A percentile compares a stretch with the other conserved stretches of the same genome.
Conservation (phyloP, 768 basidiomycete genomes). For the Trametes elegans region DNA sequence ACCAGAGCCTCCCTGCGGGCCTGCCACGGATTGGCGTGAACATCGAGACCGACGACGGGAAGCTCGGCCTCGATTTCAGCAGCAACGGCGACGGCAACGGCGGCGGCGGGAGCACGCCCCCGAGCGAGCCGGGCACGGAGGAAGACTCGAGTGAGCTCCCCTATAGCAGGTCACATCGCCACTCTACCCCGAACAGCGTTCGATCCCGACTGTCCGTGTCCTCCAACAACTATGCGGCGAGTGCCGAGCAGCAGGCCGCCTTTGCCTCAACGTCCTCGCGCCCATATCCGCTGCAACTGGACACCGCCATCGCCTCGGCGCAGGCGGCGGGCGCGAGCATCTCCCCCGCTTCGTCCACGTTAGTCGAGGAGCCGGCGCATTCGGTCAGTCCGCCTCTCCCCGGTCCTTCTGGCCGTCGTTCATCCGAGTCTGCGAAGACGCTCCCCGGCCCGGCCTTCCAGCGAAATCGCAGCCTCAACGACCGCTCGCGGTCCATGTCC, state of each 20-base stretch:
- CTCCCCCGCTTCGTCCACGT: slow-evolving; percentile 39
- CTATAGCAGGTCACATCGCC: slow-evolving; percentile 15
- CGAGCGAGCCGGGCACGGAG: slow-evolving; percentile 20
- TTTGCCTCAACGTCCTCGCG: slow-evolving; percentile 39
- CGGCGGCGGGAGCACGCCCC: slow-evolving; percentile 13
- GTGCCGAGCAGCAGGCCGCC: slow-evolving; percentile 28
- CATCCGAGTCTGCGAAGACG: slow-evolving; percentile 68
- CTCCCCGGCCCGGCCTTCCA: slow-evolving; percentile 52
- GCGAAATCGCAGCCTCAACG: slow-evolving; percentile 59
- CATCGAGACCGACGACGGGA: slow-evolving; percentile 56
- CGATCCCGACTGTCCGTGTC: slow-evolving; percentile 26
- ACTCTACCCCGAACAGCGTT: slow-evolving; percentile 24
- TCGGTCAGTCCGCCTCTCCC: neutral
- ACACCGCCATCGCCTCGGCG: slow-evolving; percentile 40
- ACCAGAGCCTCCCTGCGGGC: slow-evolving; percentile 18
- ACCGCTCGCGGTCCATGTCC: slow-evolving; percentile 78
- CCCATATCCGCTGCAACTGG: slow-evolving; percentile 57
- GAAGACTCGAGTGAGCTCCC: slow-evolving; percentile 24
- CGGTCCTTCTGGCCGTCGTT: slow-evolving; percentile 42
- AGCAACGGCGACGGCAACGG: slow-evolving; percentile 10
- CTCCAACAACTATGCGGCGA: slow-evolving; percentile 21
- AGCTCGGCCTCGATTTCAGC: slow-evolving; percentile 53
- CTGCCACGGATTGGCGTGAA: slow-evolving; percentile 41
- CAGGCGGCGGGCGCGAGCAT: slow-evolving; percentile 14
- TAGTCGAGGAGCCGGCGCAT: slow-evolving; percentile 37